Evolutionary conservation across 2,329 filamentous ascomycete genomes (phyloP), one percentile per base, ranked within the genome.

Genomic region (Cladosporium sphaerospermum): DNA sequence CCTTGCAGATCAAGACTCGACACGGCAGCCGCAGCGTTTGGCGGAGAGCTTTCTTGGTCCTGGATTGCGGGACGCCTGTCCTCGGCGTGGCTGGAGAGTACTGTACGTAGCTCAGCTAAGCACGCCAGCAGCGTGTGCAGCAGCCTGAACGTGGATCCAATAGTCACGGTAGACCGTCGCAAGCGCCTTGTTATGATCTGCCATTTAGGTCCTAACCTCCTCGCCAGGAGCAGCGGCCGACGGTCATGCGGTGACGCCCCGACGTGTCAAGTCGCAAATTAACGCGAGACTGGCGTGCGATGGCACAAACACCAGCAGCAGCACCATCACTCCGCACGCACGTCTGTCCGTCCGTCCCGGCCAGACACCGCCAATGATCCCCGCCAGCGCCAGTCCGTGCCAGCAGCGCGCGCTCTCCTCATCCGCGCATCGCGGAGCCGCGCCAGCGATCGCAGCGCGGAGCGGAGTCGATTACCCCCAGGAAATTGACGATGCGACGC

Each of bases 391-490:
- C 23, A 28, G 23, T 28, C 23, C 23, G 23, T 28, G 23, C 23
- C 23, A 28, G 23, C 23, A 28, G 23, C 23, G 23, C 23, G 23
- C 23, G 23, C 23, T 28, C 23, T 28, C 23, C 23, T 28, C 23
- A 28, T 28, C 23, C 23, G 23, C 23, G 23, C 44, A 45, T 33
- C 31, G 44, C 32, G 44, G 31, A 45, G 31, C 14, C 16, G 14
- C 4, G 31, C 23, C 23, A 28, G 33, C 44, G 32, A 46, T 36
- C 32, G 16, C 23, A 19, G 41, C 23, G 11, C 9, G 16, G 32
- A 23, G 36, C 31, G 48, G 41, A 36, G 53, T 28, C 37, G 46
- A 66, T 67, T 67, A 67, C 64, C 65, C 65, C 62, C 62, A 62
- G 56, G 56, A 65, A 68, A 66, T 56, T 40, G 41, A 11, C 13